Percentiles rank a stretch among this genome's conserved stretches.
phyloP scores from a whole-genome alignment of 352 stramenopile species.

The Elongisporangium anandrum region DNA sequence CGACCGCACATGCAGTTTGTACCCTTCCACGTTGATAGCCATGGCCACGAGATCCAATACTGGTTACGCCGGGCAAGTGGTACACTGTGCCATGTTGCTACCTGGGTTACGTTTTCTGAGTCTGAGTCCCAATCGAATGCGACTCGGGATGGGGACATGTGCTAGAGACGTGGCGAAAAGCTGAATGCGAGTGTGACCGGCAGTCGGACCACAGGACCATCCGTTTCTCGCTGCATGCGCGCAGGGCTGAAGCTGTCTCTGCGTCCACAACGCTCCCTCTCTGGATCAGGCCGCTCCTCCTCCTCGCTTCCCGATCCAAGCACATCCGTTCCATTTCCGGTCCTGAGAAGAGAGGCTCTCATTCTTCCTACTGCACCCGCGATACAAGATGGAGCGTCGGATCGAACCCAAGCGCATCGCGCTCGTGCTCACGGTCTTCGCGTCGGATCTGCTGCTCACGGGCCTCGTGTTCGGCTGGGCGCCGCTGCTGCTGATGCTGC shows the following conservation, averaged over 20 bases:
- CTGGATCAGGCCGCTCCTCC: neutral
- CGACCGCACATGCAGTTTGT: slow-evolving; percentile 51
- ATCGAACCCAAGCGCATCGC: slow-evolving; percentile 48
- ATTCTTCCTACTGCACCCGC: slow-evolving; percentile 1
- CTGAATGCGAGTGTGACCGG: neutral
- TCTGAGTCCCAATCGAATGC: neutral
- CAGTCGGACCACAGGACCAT: neutral
- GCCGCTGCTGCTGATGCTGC: slow-evolving; percentile 76
- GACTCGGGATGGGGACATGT: neutral
- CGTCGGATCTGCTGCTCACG: slow-evolving; percentile 83
- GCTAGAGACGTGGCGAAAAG: neutral
- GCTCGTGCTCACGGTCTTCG: slow-evolving; percentile 61
- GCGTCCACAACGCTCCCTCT: neutral
- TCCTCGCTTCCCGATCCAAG: neutral
- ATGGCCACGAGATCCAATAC: slow-evolving; percentile 11
- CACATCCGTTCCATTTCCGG: neutral
- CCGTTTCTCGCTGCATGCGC: neutral
- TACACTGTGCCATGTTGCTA: neutral
- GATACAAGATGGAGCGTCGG: neutral
- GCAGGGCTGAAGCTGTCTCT: neutral
- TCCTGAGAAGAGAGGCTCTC: slow-evolving; percentile 5
- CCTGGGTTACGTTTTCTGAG: neutral
- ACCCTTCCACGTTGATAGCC: slow-evolving; percentile 32
- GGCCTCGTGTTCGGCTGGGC: slow-evolving; percentile 86
- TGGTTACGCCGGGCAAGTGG: neutral